Evolutionary conservation across 2,329 filamentous ascomycete genomes (phyloP), one percentile per base, ranked within the genome.

Genomic region (Penicillium capsulatum): DNA sequence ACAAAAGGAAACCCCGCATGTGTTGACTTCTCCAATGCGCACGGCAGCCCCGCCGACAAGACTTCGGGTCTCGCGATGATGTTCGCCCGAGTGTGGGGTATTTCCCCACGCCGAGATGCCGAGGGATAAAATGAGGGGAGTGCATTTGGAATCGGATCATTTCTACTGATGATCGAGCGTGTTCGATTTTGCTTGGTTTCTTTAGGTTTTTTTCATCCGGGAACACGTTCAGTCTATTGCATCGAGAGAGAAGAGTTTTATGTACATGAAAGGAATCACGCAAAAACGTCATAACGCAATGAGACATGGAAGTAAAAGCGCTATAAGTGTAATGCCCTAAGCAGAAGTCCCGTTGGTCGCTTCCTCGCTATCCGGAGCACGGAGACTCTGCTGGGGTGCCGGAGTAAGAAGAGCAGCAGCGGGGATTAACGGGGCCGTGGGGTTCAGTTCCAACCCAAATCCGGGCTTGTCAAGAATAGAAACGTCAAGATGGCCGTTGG

Each of bases 401-500:
- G 86, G 83, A 36, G 77, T 85, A 40, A 95, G 70, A 11, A 95
- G 76, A 40, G 80, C 77, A 32, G 79, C 73, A 4, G 86, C 85
- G 28, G 89, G 79, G 38, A 95, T 85, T 45, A 96, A 70, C 59
- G 85, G 86, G 17, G 84, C 86, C 13, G 78, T 78, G 1, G 87
- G 87, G 65, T 92, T 95, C 41, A 96, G 67, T 43, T 90, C 89
- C 35, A 96, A 73, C 3, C 90, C 90, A 58, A 96, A 96, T 0
- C 90, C 90, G 3, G 90, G 90, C 73, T 84, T 89, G 63, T 96
- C 87, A 40, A 96, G 74, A 40, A 86, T 80, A 13, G 80, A 79
- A 3, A 88, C 77, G 46, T 88, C 86, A 34, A 96, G 73, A 65
- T 80, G 94, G 1, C 90, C 90, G 55, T 88, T 83, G 9, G 74